phyloP scores from a whole-genome alignment of 768 basidiomycete genomes.

The Boletus patriciae region DNA sequence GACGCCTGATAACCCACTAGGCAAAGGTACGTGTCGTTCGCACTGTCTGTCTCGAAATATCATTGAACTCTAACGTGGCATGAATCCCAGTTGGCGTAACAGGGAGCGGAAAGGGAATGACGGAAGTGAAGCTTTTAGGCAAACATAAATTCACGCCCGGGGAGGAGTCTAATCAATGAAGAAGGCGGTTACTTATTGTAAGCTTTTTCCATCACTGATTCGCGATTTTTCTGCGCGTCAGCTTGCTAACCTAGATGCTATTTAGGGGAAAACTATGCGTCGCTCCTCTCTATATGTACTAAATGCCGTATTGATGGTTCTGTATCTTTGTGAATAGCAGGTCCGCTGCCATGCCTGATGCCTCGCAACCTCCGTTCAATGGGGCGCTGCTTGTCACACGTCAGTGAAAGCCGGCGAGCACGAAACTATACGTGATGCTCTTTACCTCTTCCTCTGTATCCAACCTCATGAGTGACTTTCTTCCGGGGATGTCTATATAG shows the following conservation, averaged over 20 bases:
- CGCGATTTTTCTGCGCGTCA: background rate
- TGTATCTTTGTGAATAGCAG: conserved; percentile 30
- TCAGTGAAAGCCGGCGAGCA: conserved; percentile 13
- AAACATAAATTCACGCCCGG: conserved; percentile 72
- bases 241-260: conserved; percentile 12
- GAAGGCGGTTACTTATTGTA: conserved; percentile 5
- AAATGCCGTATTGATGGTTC: conserved; percentile 25
- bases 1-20: conserved; percentile 89
- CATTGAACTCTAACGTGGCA: conserved; percentile 15
- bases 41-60: background rate
- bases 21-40: conserved; percentile 60
- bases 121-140: conserved; percentile 59
- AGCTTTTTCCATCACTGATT: background rate
- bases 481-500: conserved; percentile 18
- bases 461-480: conserved; percentile 24
- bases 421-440: conserved; percentile 25
- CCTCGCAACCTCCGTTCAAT: conserved; percentile 9
- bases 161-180: conserved; percentile 45
- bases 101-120: conserved; percentile 88
- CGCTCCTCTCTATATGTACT: conserved; percentile 22
- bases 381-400: conserved; percentile 13
- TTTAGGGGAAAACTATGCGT: conserved; percentile 19
- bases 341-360: conserved; percentile 16
- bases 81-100: conserved; percentile 76
- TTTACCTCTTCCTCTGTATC: conserved; percentile 22